These are phyloP conservation scores for Phaffomyces thermotolerans DNA, from an alignment of 805 yeast species.

Conservation along the genomic window DNA sequence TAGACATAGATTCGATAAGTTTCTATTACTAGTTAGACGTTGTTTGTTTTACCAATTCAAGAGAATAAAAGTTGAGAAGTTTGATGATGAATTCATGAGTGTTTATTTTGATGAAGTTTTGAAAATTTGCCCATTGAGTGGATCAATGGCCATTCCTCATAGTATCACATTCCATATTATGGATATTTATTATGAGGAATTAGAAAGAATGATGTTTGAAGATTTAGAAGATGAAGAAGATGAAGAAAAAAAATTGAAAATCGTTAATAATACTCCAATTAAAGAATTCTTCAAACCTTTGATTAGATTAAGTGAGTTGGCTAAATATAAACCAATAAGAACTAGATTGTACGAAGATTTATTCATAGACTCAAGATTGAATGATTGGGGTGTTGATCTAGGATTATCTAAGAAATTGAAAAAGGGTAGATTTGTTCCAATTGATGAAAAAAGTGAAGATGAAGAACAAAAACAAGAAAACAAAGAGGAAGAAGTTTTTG, in stretches of 20 bases:
- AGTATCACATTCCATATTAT: conserved; percentile 80
- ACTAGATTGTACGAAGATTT: conserved; percentile 60
- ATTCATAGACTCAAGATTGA: conserved; percentile 53
- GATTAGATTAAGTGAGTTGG: conserved; percentile 38
- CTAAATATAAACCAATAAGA: conserved; percentile 57
- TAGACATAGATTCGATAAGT: conserved; percentile 81
- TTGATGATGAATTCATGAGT: conserved; percentile 44
- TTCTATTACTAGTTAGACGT: conserved; percentile 71
- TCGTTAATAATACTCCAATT: conserved; percentile 45
- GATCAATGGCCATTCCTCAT: conserved; percentile 52
- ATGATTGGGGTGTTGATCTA: conserved; percentile 49
- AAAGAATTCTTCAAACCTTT: conserved; percentile 54
- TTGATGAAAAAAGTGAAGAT: conserved; percentile 19
- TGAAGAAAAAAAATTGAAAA: conserved; percentile 25
- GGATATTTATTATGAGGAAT: conserved; percentile 79
- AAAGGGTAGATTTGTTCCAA: conserved; percentile 16
- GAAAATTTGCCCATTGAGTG: conserved; percentile 44
- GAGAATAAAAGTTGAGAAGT: conserved; percentile 44
- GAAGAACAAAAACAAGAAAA: conserved; percentile 21
- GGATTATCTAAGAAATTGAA: conserved; percentile 19
- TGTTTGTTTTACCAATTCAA: conserved; percentile 58
- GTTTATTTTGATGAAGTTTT: conserved; percentile 35
- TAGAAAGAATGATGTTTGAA: conserved; percentile 57
- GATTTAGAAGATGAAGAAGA: conserved; percentile 39
- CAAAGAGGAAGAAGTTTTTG: conserved; percentile 11